These are phyloP conservation scores for Backusella tuberculispora DNA, from an alignment of 192 early-diverging fungal genomes.

Conservation along the genomic window DNA sequence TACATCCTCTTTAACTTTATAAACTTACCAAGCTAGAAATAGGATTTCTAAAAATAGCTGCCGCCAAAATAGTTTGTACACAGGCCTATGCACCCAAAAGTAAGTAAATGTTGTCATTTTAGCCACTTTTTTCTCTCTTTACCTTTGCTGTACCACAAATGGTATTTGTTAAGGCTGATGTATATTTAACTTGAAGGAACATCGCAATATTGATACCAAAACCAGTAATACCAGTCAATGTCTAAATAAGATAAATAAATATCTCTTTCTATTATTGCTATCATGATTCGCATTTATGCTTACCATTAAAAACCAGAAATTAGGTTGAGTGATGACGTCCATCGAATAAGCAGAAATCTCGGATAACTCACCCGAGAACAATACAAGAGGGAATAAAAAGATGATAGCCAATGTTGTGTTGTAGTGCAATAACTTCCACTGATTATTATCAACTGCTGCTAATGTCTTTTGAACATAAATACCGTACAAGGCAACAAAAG, in stretches of 20 bases:
- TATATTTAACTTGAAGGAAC: constrained; percentile 71
- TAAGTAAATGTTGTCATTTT: not conserved
- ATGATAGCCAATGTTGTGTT: constrained; percentile 65
- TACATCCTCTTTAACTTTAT: not conserved
- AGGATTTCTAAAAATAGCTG: constrained; percentile 62
- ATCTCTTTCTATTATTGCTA: not conserved
- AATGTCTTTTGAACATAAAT: constrained; percentile 73
- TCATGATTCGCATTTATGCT: not conserved
- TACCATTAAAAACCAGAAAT: constrained; percentile 67
- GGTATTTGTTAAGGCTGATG: constrained; percentile 67
- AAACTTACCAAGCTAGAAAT: constrained; percentile 58
- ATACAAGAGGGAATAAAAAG: constrained; percentile 56
- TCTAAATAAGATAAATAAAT: constrained; percentile 11
- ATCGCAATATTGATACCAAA: constrained; percentile 71
- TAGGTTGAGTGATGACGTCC: constrained; percentile 46
- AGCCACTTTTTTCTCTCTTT: not conserved
- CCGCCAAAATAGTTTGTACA: constrained; percentile 65
- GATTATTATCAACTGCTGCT: constrained; percentile 59
- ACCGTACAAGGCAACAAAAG: constrained; percentile 69
- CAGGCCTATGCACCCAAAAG: constrained; percentile 42
- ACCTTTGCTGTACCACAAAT: constrained; percentile 70
- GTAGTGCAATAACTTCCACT: constrained; percentile 69
- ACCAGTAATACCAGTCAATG: constrained; percentile 60
- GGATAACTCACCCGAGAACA: constrained; percentile 61
- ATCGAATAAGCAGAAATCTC: constrained; percentile 48